These are phyloP conservation scores for Ophiosphaerella korrae DNA, from an alignment of 2,329 filamentous ascomycete species.

Conservation along the genomic window DNA sequence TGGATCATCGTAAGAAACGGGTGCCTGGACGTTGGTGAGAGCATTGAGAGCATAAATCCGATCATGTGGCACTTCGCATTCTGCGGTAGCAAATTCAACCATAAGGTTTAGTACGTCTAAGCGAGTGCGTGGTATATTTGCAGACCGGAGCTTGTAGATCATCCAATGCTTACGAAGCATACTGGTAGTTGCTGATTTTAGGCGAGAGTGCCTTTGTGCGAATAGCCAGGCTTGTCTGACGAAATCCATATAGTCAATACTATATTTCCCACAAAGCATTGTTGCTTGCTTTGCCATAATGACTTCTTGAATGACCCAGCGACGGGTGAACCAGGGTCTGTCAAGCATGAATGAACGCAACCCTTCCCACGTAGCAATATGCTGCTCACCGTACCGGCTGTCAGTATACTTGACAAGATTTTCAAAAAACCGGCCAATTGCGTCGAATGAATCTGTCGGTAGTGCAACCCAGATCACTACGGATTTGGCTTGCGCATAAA, in stretches of 20 bases:
- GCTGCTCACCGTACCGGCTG: neutral
- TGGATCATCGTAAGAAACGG: neutral
- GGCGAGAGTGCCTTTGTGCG: neutral
- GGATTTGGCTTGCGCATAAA: slow-evolving; percentile 1
- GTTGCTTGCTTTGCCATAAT: slow-evolving; percentile 3
- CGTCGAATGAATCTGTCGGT: neutral
- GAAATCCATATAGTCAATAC: slow-evolving; percentile 4
- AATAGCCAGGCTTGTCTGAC: neutral
- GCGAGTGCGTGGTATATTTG: neutral
- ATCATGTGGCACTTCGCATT: neutral
- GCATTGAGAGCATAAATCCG: slow-evolving; percentile 4
- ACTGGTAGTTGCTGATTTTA: neutral
- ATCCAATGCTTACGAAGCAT: slow-evolving; percentile 1
- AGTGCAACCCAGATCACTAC: slow-evolving; percentile 3
- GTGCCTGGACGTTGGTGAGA: neutral
- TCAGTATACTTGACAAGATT: slow-evolving; percentile 1
- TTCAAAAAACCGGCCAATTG: neutral
- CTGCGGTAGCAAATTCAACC: slow-evolving; percentile 1
- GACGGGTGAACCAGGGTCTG: neutral
- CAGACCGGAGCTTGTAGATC: neutral
- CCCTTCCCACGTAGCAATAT: neutral
- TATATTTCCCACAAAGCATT: neutral
- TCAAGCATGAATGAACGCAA: neutral
- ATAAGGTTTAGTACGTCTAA: neutral
- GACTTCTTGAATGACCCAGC: slow-evolving; percentile 3